Conservation (phyloP, 345 rosid genomes). For the Corchorus olitorius region DNA sequence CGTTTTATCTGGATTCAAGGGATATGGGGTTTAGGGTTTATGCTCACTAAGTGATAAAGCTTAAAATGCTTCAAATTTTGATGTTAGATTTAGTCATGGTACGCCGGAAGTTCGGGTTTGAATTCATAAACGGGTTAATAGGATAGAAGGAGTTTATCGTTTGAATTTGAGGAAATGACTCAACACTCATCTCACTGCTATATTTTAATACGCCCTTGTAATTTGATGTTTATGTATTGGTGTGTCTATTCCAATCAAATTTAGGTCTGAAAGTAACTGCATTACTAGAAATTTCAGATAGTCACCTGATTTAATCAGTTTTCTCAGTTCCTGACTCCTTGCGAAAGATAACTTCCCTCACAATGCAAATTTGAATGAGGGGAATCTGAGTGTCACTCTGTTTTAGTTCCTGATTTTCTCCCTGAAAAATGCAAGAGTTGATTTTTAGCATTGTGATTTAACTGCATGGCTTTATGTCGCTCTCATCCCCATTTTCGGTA, state of each 20-base stretch:
- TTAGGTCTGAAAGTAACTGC: not conserved
- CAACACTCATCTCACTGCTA: not conserved
- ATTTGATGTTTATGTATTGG: not conserved
- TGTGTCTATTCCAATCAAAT: not conserved
- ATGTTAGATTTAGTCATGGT: too few relatives aligned
- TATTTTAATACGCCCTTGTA: not conserved
- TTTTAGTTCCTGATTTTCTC: not conserved
- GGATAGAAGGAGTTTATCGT: not conserved
- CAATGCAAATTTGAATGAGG: not conserved
- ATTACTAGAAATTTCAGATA: not conserved
- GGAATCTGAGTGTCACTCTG: not conserved
- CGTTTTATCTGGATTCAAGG: too few relatives aligned
- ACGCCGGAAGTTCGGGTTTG: too few relatives aligned
- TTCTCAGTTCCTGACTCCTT: not conserved
- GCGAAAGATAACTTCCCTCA: not conserved
- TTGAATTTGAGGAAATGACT: not conserved
- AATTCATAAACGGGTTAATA: not conserved
- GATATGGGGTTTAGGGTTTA: too few relatives aligned
- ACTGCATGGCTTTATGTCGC: not conserved
- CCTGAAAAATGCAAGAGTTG: not conserved
- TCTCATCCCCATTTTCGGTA: slow-evolving; percentile 1
- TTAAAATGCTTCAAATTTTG: too few relatives aligned
- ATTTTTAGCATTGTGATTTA: not conserved
- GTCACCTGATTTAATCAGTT: not conserved
- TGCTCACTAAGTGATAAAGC: too few relatives aligned